Evolutionary conservation across 2,329 filamentous ascomycete species (phyloP).

Genomic region (Trichocomaceae sp.): DNA sequence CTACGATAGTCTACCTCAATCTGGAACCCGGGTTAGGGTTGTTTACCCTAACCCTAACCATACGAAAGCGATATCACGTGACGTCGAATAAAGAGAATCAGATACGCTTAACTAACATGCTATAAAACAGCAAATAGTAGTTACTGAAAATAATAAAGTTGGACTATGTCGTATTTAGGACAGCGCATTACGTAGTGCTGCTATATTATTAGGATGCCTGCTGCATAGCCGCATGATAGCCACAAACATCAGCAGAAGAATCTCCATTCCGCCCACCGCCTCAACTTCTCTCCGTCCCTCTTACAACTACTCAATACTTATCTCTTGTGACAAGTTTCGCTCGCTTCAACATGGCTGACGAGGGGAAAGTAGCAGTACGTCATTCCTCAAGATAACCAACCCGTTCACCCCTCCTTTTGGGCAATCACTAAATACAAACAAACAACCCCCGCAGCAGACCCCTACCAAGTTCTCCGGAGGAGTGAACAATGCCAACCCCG

Average conservation of each 20-base stretch:
- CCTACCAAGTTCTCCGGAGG: conserved; percentile 30
- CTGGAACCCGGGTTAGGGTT: too few species aligned
- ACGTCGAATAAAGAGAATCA: too few species aligned
- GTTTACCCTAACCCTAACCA: too few species aligned
- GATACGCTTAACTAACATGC: too few species aligned
- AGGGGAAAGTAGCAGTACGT: conserved; percentile 30
- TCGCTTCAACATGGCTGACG: conserved; percentile 28
- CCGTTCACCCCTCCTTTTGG: too few species aligned
- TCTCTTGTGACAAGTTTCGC: background rate
- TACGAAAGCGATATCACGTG: too few species aligned
- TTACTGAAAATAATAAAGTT: background rate
- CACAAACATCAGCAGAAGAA: background rate
- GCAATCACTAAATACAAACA: background rate
- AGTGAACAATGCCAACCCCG: conserved; percentile 33
- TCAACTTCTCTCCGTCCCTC: background rate
- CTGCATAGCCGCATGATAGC: background rate
- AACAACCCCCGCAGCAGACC: conserved; percentile 22
- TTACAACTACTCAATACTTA: background rate
- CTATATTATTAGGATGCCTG: background rate
- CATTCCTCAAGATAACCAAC: background rate
- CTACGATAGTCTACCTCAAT: too few species aligned
- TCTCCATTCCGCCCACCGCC: background rate
- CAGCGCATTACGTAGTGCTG: background rate
- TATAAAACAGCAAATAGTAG: too few species aligned
- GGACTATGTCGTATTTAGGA: background rate